phyloP scores from a whole-genome alignment of 331 rosid genomes.

The Acacia pycnantha region DNA sequence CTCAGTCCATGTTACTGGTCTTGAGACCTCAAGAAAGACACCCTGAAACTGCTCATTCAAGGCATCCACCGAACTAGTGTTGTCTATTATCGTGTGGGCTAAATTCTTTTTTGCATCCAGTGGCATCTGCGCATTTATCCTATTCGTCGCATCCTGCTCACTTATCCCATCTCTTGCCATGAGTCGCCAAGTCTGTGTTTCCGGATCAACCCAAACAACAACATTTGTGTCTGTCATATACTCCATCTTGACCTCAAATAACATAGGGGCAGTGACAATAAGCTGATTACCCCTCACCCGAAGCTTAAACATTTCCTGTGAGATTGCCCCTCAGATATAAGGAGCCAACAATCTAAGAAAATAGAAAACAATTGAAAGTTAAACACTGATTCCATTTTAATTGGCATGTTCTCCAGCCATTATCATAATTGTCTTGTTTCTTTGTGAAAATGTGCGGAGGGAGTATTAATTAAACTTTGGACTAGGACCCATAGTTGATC shows the following conservation, averaged over 20 bases:
- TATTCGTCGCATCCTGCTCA: conserved; percentile 61
- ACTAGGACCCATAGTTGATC: neutral
- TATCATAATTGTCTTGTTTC: too few relatives aligned
- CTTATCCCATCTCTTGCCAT: conserved; percentile 54
- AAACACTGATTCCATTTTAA: neutral
- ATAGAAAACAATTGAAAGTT: conserved; percentile 19
- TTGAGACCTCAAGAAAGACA: conserved; percentile 51
- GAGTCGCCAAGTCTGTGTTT: conserved; percentile 68
- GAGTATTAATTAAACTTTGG: neutral
- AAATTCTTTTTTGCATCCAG: conserved; percentile 55
- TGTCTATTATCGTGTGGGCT: conserved; percentile 70
- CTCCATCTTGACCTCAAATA: conserved; percentile 84
- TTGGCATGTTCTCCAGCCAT: too few relatives aligned
- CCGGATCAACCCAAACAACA: conserved; percentile 87
- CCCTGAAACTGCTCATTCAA: conserved; percentile 54
- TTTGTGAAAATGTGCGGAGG: too few relatives aligned
- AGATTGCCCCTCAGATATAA: conserved; percentile 66
- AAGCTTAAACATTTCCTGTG: conserved; percentile 62
- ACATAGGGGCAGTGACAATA: conserved; percentile 72
- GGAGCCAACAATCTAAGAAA: conserved; percentile 72
- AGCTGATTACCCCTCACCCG: conserved; percentile 74
- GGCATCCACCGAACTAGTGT: conserved; percentile 69
- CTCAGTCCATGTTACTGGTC: conserved; percentile 71
- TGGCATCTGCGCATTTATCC: conserved; percentile 75
- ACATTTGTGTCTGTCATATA: conserved; percentile 68